Evolutionary conservation across 1,284 basidiomycete species (phyloP), one percentile per base, ranked within the genome.

Genomic region (Heterobasidion irregulare): DNA sequence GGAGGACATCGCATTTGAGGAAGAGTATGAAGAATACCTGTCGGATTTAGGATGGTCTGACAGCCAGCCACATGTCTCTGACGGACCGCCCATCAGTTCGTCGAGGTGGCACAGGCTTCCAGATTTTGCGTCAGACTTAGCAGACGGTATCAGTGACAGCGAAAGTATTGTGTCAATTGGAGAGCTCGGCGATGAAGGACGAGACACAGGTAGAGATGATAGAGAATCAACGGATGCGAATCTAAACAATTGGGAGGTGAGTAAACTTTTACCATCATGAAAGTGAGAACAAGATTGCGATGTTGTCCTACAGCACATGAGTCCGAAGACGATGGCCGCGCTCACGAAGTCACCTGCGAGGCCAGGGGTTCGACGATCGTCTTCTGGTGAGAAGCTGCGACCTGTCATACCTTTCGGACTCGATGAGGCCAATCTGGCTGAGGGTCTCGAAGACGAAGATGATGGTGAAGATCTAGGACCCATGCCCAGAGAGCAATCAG

Each of bases 231-330:
- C 82, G 16, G 85, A 92, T 64, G 87, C 89, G 70, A 89, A 93
- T 63, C 71, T 88, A 62, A 96, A 94, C 64, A 92, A 94, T 60
- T 96, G 93, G 93, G 93, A 94, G 86, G 92, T 93, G 61, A 68
- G 86, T 65, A 36, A 53, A 16, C 41, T 47, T 32, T 15, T 18
- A 35, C 8, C 19, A 57, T 46, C 52, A 34, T 32, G n/a, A 41
- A 19, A 47, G 32, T 53, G 36, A 52, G 26, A 47, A 19, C 35
- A 49, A 61, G 45, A 59, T 32, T 41, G 6, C 52, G 46, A 34
- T 50, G 53, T 45, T 56, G 49, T 9, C 32, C 10, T 33, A 15
- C 61, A 95, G 92, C 92, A 95, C 64, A 91, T 96, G 87, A 94
- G 92, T 59, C 92, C 92, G 2, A 90, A 91, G 69, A 94, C 92